phyloP scores from a whole-genome alignment of 208 protist genomes.

The Trypanosoma melophagium region DNA sequence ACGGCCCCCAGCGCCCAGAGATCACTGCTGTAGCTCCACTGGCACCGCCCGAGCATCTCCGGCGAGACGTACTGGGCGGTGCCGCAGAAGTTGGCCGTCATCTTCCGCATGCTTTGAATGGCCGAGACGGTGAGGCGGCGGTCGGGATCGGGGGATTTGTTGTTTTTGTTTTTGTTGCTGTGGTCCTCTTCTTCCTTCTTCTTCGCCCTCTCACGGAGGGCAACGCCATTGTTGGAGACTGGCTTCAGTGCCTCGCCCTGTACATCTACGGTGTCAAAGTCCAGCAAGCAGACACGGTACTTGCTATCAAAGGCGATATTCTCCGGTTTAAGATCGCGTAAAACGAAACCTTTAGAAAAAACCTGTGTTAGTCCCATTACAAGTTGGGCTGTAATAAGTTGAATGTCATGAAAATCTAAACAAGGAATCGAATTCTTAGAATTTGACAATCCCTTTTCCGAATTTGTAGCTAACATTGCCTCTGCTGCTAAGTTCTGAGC shows the following conservation, averaged over 20 bases:
- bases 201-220: slow-evolving; percentile 17
- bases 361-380: slow-evolving; percentile 56
- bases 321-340: slow-evolving; percentile 91
- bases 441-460: slow-evolving; percentile 25
- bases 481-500: background rate
- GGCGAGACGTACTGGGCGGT: slow-evolving; percentile 95
- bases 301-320: slow-evolving; percentile 86
- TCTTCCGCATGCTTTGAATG: slow-evolving; percentile 80
- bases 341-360: slow-evolving; percentile 60
- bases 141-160: slow-evolving; percentile 13
- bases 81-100: slow-evolving; percentile 85
- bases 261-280: slow-evolving; percentile 88
- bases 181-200: slow-evolving; percentile 15
- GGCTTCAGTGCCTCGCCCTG: slow-evolving; percentile 28
- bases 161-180: slow-evolving; percentile 1
- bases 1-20: slow-evolving; percentile 94
- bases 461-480: background rate
- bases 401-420: slow-evolving; percentile 77
- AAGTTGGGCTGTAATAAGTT: slow-evolving; percentile 85
- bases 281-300: slow-evolving; percentile 76
- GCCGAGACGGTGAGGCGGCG: slow-evolving; percentile 75
- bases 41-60: slow-evolving; percentile 91
- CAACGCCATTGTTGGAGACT: slow-evolving; percentile 53
- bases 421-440: slow-evolving; percentile 43
- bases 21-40: slow-evolving; percentile 93